Percentiles rank a stretch among this genome's conserved stretches.
phyloP scores from a whole-genome alignment of 371 early-diverging fungal genomes.

The Dichotomocladium elegans region DNA sequence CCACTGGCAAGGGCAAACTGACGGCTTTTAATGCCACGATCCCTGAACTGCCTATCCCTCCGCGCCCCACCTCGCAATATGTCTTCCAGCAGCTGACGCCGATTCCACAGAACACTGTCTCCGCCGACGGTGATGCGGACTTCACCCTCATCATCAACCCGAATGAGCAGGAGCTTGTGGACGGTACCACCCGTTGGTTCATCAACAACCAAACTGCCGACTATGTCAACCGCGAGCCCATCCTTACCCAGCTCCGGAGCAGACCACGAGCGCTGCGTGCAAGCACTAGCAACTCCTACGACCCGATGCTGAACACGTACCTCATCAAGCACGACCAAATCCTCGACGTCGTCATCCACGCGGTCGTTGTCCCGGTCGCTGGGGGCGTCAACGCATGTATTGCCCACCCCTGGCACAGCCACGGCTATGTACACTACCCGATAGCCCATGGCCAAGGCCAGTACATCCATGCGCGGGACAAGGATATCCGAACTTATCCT shows the following conservation, averaged over 20 bases:
- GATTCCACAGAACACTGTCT: not conserved
- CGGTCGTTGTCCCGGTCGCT: conserved; percentile 15
- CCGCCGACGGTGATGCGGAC: conserved; percentile 1
- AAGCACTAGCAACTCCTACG: too few relatives aligned
- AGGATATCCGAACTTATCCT: conserved; percentile 14
- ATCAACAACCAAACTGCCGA: conserved; percentile 26
- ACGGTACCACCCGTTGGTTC: conserved; percentile 22
- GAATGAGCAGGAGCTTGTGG: conserved; percentile 1
- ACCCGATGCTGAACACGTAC: conserved; percentile 26
- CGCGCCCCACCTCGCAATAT: conserved; percentile 7
- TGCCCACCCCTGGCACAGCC: conserved; percentile 45
- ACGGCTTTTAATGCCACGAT: not conserved
- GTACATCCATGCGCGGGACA: conserved; percentile 27
- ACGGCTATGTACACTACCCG: conserved; percentile 38
- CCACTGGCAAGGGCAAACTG: not conserved
- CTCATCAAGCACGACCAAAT: conserved; percentile 24
- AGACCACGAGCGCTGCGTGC: too few relatives aligned
- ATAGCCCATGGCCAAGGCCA: conserved; percentile 37
- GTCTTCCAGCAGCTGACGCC: conserved; percentile 7
- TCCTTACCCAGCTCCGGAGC: not conserved
- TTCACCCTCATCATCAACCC: conserved; percentile 10
- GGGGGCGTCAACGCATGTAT: conserved; percentile 20
- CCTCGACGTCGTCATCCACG: conserved; percentile 34
- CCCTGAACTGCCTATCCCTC: not conserved
- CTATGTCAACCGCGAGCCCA: not conserved